These are phyloP conservation scores for Diplosphaera chodatii DNA, from an alignment of 139 green algal species.

Conservation along the genomic window DNA sequence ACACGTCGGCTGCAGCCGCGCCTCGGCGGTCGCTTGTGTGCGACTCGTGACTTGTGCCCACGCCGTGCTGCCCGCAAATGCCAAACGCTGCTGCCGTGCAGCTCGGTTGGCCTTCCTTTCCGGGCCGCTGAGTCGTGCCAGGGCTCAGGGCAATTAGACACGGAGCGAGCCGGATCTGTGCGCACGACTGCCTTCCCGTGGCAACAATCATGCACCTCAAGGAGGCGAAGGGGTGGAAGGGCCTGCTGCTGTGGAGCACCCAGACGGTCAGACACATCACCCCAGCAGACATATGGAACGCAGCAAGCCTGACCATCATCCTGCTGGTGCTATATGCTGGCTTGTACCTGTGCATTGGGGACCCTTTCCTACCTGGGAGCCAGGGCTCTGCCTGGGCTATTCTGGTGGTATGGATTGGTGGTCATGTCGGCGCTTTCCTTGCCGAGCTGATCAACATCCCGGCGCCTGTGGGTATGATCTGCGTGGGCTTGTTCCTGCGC, in stretches of 20 bases:
- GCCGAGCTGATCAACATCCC: conserved; percentile 35
- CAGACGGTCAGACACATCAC: too few species aligned
- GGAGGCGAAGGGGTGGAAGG: not conserved
- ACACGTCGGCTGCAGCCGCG: too few species aligned
- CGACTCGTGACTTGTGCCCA: too few species aligned
- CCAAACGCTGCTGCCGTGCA: too few species aligned
- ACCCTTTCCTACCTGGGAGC: conserved; percentile 14
- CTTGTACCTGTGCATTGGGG: conserved; percentile 18
- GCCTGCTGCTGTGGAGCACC: too few species aligned
- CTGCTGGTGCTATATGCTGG: not conserved
- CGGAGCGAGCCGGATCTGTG: too few species aligned
- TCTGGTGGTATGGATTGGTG: conserved; percentile 14
- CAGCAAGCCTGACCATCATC: not conserved
- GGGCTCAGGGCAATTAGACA: too few species aligned
- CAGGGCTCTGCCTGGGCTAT: conserved; percentile 17
- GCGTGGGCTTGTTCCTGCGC: conserved; percentile 48
- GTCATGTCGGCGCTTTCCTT: not conserved
- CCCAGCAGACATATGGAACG: not conserved
- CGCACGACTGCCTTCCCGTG: too few species aligned
- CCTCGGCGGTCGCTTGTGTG: too few species aligned
- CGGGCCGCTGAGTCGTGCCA: too few species aligned
- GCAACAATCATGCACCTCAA: not conserved
- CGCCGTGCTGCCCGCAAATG: too few species aligned
- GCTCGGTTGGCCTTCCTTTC: too few species aligned
- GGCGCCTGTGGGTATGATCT: conserved; percentile 65